Base-by-base conservation (phyloP, 805 yeast species). In the Yamadazyma philogaea region DNA sequence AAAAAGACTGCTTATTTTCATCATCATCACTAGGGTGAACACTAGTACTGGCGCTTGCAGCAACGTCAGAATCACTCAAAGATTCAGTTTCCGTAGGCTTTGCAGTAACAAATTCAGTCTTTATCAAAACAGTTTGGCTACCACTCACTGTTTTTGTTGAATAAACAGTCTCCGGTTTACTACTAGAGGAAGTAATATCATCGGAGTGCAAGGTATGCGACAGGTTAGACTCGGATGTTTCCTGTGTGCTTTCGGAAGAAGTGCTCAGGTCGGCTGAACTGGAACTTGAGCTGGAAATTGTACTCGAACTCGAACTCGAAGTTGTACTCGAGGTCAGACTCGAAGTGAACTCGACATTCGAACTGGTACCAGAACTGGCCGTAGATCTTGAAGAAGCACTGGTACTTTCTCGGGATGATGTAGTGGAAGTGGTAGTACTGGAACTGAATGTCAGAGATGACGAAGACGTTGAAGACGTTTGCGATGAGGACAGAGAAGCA, bases 1-100 rank as follows among this genome's bases (percentile, higher is more conserved):
- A 87, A 56, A 83, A 87, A 2, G 81, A 66, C 15, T 53, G 55
- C 7, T 53, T 53, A 22, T 19, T 20, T 28, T 20, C 22, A 14
- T 32, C 35, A 22, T 17, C 31, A 3, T 24, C 36, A 15, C 10
- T 34, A n/a, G 31, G 12, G 21, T 12, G 11, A 12, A 24, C 22
- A 31, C 36, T 20, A 7, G 40, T 19, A 15, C 48, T 37, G 19
- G 44, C 32, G 7, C 46, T 34, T 20, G 37, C 35, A 8, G 37
- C 20, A 11, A 32, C 10, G n/a, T 5, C 30, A 4, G 34, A 17
- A 8, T 32, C 7, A 19, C 45, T 16, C 12, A 30, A 20, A 17
- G 26, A 8, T 5, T 22, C n/a, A 6, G 34, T n/a, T n/a, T n/a
- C 17, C 2, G 45, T 31, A 12, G 47, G 45, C 1, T 26, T 31